phyloP scores from a whole-genome alignment of 1,284 basidiomycete genomes.

The Porogramme epimiltina region DNA sequence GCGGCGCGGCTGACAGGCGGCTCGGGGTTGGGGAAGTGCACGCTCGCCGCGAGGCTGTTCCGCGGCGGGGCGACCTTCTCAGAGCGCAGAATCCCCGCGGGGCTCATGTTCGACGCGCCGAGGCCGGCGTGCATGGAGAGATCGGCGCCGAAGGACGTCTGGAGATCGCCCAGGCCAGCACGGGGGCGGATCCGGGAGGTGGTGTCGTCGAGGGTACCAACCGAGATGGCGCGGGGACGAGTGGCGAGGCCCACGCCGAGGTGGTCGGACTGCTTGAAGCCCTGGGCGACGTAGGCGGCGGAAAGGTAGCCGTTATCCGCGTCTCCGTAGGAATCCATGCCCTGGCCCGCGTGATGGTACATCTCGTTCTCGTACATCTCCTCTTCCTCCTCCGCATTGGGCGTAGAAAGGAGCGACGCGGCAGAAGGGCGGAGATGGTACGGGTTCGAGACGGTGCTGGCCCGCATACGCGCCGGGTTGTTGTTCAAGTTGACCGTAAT shows the following conservation, averaged over 20 bases:
- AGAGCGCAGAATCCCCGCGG: conserved; percentile 59
- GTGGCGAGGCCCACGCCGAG: conserved; percentile 49
- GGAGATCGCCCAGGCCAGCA: conserved; percentile 57
- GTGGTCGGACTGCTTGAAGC: conserved; percentile 73
- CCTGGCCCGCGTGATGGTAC: conserved; percentile 46
- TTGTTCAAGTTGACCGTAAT: conserved; percentile 79
- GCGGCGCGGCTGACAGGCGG: conserved; percentile 58
- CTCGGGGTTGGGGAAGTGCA: conserved; percentile 71
- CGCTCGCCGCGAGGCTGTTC: conserved; percentile 53
- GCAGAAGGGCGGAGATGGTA: conserved; percentile 66
- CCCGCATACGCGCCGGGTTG: conserved; percentile 75
- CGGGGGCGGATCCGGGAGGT: conserved; percentile 62
- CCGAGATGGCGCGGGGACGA: conserved; percentile 88
- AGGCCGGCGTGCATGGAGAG: conserved; percentile 43
- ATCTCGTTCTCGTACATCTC: conserved; percentile 66
- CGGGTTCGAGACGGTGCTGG: conserved; percentile 89
- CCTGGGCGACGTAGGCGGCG: conserved; percentile 65
- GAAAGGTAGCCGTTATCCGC: conserved; percentile 51
- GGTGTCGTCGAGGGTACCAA: conserved; percentile 89
- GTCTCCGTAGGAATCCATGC: conserved; percentile 51
- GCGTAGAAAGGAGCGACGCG: conserved; percentile 58
- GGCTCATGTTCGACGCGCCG: conserved; percentile 40
- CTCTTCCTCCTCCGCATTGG: conserved; percentile 68
- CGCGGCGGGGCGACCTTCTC: conserved; percentile 51
- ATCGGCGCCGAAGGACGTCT: conserved; percentile 59